Evolutionary conservation across 768 basidiomycete species (phyloP), one percentile per base, ranked within the genome.

Genomic region (Trichaptum fuscoviolaceum): DNA sequence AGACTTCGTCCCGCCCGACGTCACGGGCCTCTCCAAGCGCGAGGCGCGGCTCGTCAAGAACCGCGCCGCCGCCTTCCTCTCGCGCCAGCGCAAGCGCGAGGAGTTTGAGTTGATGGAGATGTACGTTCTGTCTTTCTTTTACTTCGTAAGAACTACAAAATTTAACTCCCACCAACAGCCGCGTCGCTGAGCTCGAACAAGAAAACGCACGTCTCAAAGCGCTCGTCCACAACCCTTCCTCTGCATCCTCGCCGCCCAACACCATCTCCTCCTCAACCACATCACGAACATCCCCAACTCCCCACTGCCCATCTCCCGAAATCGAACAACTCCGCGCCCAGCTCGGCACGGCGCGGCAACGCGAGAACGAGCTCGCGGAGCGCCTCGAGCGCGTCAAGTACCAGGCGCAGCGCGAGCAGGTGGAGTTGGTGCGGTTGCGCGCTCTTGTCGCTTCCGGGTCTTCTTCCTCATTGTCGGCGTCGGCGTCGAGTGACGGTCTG

Each of bases 31-130:
- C 67, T 88, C 84, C 82, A 95, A 95, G 77, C 91, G 93, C 63
- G 93, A 95, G 78, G 93, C 93, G 67, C 87, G 93, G 63, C 84
- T 95, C 12, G 91, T 95, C 66, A 95, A 95, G 83, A 95, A 95
- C 79, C 85, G 93, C 66, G 93, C 93, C 15, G 93, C 93, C 12
- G 93, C 93, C 67, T 95, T 95, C 81, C 88, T 95, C 74, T 90
- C 88, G 78, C 83, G 93, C 75, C 93, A 95, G 77, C 84, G 93
- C 72, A 95, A 95, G 77, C 87, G 93, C 65, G 93, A 95, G 78
- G 93, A 95, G 79, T 95, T 93, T 73, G 93, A 95, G 78, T 81
- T 75, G 72, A 94, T 95, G 91, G 93, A 95, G 82, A 78, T 90
- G 92, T 94, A 79, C 79, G 90, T 87, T 65, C 72, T 67, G n/a